These are phyloP conservation scores for Trametes cingulata DNA, from an alignment of 768 basidiomycete species.

Conservation along the genomic window DNA sequence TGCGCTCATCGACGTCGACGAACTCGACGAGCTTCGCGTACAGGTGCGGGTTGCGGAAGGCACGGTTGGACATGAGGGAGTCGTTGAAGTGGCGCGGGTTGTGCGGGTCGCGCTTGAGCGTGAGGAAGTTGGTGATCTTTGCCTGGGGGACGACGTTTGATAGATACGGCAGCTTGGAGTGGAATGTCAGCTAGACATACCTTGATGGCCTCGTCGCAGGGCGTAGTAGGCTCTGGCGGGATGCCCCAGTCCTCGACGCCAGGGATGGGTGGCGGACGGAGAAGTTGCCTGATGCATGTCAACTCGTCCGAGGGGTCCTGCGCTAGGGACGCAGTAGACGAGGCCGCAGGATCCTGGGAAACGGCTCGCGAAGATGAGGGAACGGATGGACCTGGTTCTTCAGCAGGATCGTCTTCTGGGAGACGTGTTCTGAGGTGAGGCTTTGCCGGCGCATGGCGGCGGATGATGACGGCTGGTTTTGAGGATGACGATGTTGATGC, in stretches of 20 bases:
- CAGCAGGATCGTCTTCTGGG: slow-evolving; percentile 40
- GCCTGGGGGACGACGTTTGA: slow-evolving; percentile 45
- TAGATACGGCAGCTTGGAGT: not conserved
- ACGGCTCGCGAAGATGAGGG: slow-evolving; percentile 22
- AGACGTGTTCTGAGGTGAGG: slow-evolving; percentile 51
- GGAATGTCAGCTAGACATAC: slow-evolving; percentile 40
- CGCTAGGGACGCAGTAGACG: not conserved
- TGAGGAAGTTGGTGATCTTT: slow-evolving; percentile 78
- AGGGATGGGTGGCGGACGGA: slow-evolving; percentile 64
- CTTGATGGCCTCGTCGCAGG: slow-evolving; percentile 63
- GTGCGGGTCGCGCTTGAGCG: slow-evolving; percentile 60
- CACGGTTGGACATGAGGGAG: slow-evolving; percentile 87
- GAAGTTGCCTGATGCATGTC: slow-evolving; percentile 50
- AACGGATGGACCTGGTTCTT: slow-evolving; percentile 15
- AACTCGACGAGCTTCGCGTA: slow-evolving; percentile 95
- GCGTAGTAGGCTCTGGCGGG: slow-evolving; percentile 52
- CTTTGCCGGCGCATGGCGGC: slow-evolving; percentile 49
- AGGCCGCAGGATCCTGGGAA: not conserved
- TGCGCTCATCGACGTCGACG: slow-evolving; percentile 84
- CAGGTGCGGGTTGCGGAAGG: slow-evolving; percentile 96
- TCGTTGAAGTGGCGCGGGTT: slow-evolving; percentile 93
- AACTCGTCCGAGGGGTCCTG: slow-evolving; percentile 42
- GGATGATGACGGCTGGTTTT: slow-evolving; percentile 61
- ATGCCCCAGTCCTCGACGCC: slow-evolving; percentile 79
- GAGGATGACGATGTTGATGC: not conserved